Conservation (phyloP, 2,329 filamentous ascomycete genomes). For the Xylariaceae sp. region DNA sequence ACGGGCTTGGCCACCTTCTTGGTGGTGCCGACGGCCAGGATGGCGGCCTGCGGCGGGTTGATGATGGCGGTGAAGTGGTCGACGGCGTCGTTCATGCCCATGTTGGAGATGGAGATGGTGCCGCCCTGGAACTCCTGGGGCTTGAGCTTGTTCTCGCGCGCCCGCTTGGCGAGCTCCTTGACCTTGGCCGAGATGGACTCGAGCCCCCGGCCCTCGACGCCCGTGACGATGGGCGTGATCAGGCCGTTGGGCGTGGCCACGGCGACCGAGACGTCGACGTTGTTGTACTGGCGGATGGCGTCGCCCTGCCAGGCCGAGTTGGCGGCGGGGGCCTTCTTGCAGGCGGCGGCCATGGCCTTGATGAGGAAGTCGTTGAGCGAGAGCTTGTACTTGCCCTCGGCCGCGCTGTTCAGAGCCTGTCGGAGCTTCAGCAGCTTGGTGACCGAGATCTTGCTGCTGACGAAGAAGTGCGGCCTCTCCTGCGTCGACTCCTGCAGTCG, state of each 20-base stretch:
- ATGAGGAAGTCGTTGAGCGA: conserved; percentile 99
- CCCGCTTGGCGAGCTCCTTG: conserved; percentile 95
- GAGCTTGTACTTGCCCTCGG: conserved; percentile 94
- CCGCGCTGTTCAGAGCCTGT: conserved; percentile 79
- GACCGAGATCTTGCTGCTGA: conserved; percentile 84
- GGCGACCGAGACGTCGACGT: conserved; percentile 89
- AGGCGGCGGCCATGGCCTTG: conserved; percentile 86
- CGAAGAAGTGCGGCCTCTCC: conserved; percentile 98
- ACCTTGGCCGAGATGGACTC: conserved; percentile 80
- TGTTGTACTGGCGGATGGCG: conserved; percentile 86
- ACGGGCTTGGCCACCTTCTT: conserved; percentile 89
- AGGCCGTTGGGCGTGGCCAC: conserved; percentile 88
- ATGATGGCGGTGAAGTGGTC: conserved; percentile 98
- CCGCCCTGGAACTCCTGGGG: conserved; percentile 99
- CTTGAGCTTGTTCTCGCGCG: conserved; percentile 96
- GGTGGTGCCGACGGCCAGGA: conserved; percentile 88
- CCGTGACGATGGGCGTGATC: conserved; percentile 95
- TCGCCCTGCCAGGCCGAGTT: conserved; percentile 94
- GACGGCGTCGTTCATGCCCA: conserved; percentile 98
- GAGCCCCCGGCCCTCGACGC: conserved; percentile 79
- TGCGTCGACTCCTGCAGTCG: conserved; percentile 83
- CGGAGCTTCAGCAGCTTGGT: conserved; percentile 94
- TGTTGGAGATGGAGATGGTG: conserved; percentile 99
- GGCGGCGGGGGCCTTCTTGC: conserved; percentile 87
- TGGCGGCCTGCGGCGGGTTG: conserved; percentile 95